A percentile compares a stretch with the other conserved stretches of the same genome.
Conservation (phyloP, 257 asterid species). For the Prunella vulgaris region DNA sequence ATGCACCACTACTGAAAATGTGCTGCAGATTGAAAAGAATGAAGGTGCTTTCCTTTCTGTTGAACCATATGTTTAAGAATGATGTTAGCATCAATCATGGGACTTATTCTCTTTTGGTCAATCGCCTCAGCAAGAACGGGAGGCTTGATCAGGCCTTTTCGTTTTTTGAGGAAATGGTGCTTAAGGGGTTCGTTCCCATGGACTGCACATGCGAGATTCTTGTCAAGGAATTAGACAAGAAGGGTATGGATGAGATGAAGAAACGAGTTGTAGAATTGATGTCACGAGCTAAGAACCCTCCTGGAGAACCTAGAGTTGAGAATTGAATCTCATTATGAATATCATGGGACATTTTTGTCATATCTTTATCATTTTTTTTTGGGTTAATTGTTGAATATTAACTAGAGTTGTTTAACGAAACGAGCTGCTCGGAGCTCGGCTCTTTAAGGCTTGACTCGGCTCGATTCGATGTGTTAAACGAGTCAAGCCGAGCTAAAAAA, state of each 20-base stretch:
- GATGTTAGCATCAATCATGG: slow-evolving; percentile 68
- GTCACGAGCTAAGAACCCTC: slow-evolving; percentile 33
- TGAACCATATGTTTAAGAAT: slow-evolving; percentile 74
- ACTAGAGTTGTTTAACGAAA: too few relatives aligned
- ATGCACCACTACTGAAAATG: slow-evolving; percentile 75
- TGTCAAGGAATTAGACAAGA: slow-evolving; percentile 44
- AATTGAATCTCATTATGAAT: not conserved
- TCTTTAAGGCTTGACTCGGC: too few relatives aligned
- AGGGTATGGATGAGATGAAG: slow-evolving; percentile 47
- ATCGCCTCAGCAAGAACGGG: slow-evolving; percentile 52
- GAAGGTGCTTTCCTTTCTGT: slow-evolving; percentile 74
- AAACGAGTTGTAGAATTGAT: slow-evolving; percentile 45
- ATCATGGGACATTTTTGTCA: not conserved
- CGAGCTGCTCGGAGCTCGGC: too few relatives aligned
- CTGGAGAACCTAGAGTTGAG: not conserved
- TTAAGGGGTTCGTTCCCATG: slow-evolving; percentile 62
- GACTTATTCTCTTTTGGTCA: slow-evolving; percentile 55
- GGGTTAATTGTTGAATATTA: not conserved
- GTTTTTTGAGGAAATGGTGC: slow-evolving; percentile 62
- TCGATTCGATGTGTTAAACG: too few relatives aligned
- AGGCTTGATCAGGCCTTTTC: slow-evolving; percentile 50
- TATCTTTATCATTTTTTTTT: not conserved
- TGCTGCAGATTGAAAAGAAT: slow-evolving; percentile 71
- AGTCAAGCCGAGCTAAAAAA: too few relatives aligned
- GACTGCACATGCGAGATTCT: slow-evolving; percentile 41